Percentiles rank a stretch among this genome's conserved stretches.
Conservation (phyloP, 2,329 filamentous ascomycete genomes). For the Endoconidiophora polonica region DNA sequence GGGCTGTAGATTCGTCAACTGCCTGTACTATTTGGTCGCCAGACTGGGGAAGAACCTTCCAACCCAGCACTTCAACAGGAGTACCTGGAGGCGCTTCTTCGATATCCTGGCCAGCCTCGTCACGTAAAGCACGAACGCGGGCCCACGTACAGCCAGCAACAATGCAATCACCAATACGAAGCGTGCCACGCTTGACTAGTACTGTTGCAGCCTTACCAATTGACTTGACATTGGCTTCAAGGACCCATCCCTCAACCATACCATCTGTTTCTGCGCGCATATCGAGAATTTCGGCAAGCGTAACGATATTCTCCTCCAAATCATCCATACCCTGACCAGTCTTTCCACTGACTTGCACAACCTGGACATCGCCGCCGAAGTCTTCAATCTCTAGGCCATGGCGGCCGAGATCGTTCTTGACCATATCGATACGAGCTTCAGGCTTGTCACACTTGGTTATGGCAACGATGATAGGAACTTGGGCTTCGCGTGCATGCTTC, state of each 20-base stretch:
- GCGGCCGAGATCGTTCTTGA: conserved; percentile 72
- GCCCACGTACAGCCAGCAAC: conserved; percentile 83
- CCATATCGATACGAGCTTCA: conserved; percentile 60
- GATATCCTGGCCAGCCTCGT: conserved; percentile 64
- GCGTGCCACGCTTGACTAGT: conserved; percentile 72
- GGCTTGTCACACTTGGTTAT: conserved; percentile 95
- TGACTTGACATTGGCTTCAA: conserved; percentile 78
- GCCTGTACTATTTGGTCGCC: conserved; percentile 82
- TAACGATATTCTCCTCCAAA: conserved; percentile 77
- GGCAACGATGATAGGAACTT: conserved; percentile 90
- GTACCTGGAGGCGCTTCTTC: conserved; percentile 67
- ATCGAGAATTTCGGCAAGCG: conserved; percentile 78
- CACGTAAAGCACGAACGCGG: conserved; percentile 64
- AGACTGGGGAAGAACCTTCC: conserved; percentile 66
- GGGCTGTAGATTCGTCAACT: conserved; percentile 58
- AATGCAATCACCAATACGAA: conserved; percentile 64
- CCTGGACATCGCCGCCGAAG: conserved; percentile 84
- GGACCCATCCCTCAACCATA: conserved; percentile 77
- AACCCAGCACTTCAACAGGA: conserved; percentile 87
- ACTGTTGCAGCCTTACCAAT: conserved; percentile 76
- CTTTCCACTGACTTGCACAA: conserved; percentile 80
- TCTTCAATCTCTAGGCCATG: conserved; percentile 88
- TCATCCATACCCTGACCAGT: conserved; percentile 84
- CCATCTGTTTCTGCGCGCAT: conserved; percentile 65
- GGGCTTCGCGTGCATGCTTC: conserved; percentile 74